Conservation (phyloP, 441 rosid genomes). For the Bruguiera hainesii region DNA sequence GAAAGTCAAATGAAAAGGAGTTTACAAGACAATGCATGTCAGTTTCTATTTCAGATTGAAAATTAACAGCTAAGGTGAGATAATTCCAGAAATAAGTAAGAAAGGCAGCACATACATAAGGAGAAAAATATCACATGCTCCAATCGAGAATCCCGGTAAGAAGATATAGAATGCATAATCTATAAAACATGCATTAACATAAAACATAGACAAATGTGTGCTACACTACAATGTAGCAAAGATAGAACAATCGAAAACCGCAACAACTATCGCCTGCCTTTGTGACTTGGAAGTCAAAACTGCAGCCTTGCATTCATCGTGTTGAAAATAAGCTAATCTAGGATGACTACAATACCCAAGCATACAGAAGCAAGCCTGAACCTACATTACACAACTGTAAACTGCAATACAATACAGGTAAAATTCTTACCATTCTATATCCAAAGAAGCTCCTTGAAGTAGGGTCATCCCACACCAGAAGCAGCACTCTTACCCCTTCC, state of each 20-base stretch:
- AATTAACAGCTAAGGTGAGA: no score
- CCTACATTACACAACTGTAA: neutral
- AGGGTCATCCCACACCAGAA: slow-evolving; percentile 97
- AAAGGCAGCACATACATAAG: no score
- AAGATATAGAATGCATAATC: neutral
- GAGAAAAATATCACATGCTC: no score
- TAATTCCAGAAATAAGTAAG: no score
- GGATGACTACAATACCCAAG: neutral
- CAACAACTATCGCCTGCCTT: neutral
- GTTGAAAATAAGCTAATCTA: slow-evolving; percentile 5
- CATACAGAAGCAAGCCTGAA: neutral
- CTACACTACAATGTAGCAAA: neutral
- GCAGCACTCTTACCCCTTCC: slow-evolving; percentile 97
- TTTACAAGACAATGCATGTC: no score
- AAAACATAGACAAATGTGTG: neutral
- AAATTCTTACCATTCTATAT: slow-evolving; percentile 63
- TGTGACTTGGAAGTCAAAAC: neutral
- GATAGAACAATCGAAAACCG: neutral
- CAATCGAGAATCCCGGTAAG: no score
- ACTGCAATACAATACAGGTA: slow-evolving; percentile 1
- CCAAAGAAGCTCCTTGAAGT: slow-evolving; percentile 93
- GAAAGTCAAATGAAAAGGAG: neutral
- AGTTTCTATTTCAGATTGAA: no score
- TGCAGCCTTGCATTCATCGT: neutral
- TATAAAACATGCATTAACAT: slow-evolving; percentile 1